Percentiles rank a stretch among this genome's conserved stretches.
phyloP scores from a whole-genome alignment of 345 rosid species.

The Barbarea vulgaris region DNA sequence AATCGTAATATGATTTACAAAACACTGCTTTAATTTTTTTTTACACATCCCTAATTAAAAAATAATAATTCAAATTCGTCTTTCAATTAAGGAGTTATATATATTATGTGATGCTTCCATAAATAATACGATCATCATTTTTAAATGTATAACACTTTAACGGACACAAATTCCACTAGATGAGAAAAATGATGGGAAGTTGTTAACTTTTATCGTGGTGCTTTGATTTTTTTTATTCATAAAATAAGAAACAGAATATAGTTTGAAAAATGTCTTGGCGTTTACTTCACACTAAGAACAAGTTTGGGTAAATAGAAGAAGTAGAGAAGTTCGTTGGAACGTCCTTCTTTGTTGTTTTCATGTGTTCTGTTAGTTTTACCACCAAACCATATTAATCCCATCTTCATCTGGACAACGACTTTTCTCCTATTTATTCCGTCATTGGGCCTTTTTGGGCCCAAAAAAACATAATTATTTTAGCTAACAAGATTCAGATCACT shows the following conservation, averaged over 20 bases:
- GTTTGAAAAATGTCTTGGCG: constrained; percentile 38
- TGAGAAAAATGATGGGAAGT: constrained; percentile 7
- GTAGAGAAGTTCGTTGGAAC: constrained; percentile 37
- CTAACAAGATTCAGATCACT: constrained; percentile 11
- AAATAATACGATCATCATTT: background rate
- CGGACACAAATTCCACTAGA: background rate
- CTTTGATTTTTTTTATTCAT: background rate
- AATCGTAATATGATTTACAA: background rate
- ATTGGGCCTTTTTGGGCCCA: constrained; percentile 23
- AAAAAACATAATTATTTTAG: background rate
- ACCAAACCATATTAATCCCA: constrained; percentile 18
- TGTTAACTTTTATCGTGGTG: constrained; percentile 1
- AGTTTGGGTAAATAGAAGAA: constrained; percentile 33
- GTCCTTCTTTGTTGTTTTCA: constrained; percentile 10
- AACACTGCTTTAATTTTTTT: background rate
- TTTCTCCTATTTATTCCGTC: constrained; percentile 6
- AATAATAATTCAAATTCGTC: background rate
- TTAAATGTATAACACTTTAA: constrained; percentile 1
- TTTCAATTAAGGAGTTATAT: too few species aligned
- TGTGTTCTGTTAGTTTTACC: constrained; percentile 29
- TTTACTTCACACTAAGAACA: constrained; percentile 39
- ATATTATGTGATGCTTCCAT: background rate
- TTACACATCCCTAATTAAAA: background rate
- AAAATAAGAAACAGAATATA: background rate
- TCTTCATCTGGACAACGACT: constrained; percentile 21